Percentiles rank a stretch among this genome's conserved stretches.
Conservation (phyloP, 2,329 filamentous ascomycete genomes). For the Sphaerostilbella broomeana region DNA sequence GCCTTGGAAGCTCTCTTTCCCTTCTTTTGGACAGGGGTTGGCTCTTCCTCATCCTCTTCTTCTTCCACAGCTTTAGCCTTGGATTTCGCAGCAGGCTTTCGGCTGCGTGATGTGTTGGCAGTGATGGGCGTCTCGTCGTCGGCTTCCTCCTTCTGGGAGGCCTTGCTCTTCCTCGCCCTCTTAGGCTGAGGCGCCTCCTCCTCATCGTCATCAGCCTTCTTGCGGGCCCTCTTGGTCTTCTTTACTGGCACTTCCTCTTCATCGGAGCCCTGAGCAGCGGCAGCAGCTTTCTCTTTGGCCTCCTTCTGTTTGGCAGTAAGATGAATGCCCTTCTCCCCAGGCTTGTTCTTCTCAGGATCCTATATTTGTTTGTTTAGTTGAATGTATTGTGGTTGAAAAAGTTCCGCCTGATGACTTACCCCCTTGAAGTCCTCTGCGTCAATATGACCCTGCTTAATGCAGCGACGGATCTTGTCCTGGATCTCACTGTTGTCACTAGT, state of each 20-base stretch:
- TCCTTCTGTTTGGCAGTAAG: conserved; percentile 31
- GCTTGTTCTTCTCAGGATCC: conserved; percentile 69
- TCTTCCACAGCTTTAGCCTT: conserved; percentile 11
- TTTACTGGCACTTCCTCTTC: conserved; percentile 25
- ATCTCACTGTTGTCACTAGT: conserved; percentile 47
- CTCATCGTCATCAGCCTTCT: conserved; percentile 28
- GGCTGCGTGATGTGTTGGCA: conserved; percentile 19
- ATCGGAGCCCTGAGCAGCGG: conserved; percentile 21
- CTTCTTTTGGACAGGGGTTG: conserved; percentile 1
- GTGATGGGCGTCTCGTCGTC: conserved; percentile 21
- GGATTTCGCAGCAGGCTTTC: conserved; percentile 15
- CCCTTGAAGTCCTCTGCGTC: conserved; percentile 83
- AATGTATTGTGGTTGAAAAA: too few species aligned
- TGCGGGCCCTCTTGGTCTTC: conserved; percentile 30
- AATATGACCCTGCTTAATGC: conserved; percentile 71
- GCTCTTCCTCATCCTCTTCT: conserved; percentile 11
- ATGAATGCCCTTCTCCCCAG: conserved; percentile 59
- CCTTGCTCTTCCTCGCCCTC: conserved; percentile 29
- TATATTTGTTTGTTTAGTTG: too few species aligned
- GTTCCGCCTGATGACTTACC: too few species aligned
- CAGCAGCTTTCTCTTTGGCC: conserved; percentile 28
- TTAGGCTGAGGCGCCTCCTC: conserved; percentile 30
- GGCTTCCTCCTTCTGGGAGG: conserved; percentile 18
- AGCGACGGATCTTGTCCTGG: conserved; percentile 67
- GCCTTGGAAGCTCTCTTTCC: too few species aligned